Base-by-base conservation (phyloP, 2,329 filamentous ascomycete genomes). In the Aspergillus pseudoviridinutans region DNA sequence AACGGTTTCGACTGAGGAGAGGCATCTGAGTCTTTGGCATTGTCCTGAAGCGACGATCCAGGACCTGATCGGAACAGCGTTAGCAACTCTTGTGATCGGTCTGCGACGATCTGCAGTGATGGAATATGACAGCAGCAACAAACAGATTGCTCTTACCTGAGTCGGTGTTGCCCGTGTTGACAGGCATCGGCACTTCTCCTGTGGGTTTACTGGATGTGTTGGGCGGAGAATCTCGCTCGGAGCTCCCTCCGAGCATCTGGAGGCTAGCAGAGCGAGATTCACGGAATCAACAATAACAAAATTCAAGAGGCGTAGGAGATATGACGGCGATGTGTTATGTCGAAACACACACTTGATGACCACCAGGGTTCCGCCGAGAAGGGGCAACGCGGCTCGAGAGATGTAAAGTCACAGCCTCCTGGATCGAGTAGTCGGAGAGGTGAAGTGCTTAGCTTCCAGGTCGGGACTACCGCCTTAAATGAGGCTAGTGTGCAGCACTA, bases 181-280 rank as follows among this genome's bases (percentile, higher is more conserved):
- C 55, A 65, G 68, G 62, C 71, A 75, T 75, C 65, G 70, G 63
- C 61, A 64, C 67, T 65, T 71, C 65, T 66, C 65, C 65, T 57
- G 61, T 60, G 52, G 68, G 61, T 58, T 65, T 61, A 60, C 65
- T 64, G 49, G 67, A 68, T 64, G 66, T 68, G 57, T 66, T 66
- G 59, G 64, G 63, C 56, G 65, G 66, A 58, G 66, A 64, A 67
- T 67, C 63, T 65, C 64, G 68, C 65, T 67, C 66, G 57, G 65
- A 66, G 62, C 66, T 72, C 61, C 66, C 67, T 68, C 68, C 68
- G 65, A 67, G 62, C 71, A 74, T 73, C 44, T 27, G 65, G 67
- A 63, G 67, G 65, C 58, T 66, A 63, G 66, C 61, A 60, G 61
- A 59, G 65, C 59, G 60, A 67, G 57, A 53, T 57, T 63, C 53